Conservation (phyloP, 2,329 filamentous ascomycete genomes). For the Aspergillus aculeatus region DNA sequence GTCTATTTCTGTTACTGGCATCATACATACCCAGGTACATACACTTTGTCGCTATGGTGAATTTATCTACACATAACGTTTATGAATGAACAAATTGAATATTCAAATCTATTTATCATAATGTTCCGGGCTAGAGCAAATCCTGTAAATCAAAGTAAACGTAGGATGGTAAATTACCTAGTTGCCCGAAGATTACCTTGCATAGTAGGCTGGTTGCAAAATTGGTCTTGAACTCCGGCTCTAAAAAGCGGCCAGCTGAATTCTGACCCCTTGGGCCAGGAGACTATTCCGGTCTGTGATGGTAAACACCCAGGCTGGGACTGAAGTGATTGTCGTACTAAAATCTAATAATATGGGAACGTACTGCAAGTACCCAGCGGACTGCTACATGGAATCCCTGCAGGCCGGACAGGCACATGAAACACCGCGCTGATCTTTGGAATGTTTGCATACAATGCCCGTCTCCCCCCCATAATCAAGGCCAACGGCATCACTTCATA, state of each 20-base stretch:
- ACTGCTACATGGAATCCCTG: constrained; percentile 1
- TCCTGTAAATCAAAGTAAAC: not conserved
- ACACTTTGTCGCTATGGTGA: not conserved
- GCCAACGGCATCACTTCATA: not conserved
- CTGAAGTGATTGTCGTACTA: not conserved
- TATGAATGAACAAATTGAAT: not conserved
- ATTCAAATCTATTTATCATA: not conserved
- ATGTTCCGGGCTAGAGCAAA: not conserved
- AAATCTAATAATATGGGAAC: not conserved
- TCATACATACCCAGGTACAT: not conserved
- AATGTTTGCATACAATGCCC: not conserved
- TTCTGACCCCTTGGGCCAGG: not conserved
- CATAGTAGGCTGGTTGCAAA: not conserved
- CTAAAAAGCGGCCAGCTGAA: not conserved
- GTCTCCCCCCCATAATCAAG: not conserved
- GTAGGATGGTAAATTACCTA: not conserved
- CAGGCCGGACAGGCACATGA: not conserved
- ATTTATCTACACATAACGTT: not conserved
- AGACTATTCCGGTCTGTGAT: not conserved
- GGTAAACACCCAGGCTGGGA: not conserved
- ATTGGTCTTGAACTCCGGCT: not conserved
- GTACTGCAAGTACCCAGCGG: constrained; percentile 4
- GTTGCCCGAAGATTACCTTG: not conserved
- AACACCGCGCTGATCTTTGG: not conserved
- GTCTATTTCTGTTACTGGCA: not conserved